These are phyloP conservation scores for Aspergillus tubingensis DNA, from an alignment of 2,329 filamentous ascomycete species.

Conservation along the genomic window DNA sequence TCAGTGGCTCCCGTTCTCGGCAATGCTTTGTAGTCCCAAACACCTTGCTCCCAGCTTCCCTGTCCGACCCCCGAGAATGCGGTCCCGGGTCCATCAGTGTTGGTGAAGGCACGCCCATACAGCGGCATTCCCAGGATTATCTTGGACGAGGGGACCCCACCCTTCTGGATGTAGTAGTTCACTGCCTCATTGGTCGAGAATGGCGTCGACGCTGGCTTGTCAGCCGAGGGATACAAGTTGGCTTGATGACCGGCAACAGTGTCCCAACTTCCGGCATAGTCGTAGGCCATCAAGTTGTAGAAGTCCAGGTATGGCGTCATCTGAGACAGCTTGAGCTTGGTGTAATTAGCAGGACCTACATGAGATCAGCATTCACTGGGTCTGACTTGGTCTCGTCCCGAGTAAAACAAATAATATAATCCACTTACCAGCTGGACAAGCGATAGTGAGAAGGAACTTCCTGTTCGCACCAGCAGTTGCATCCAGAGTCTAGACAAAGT, in stretches of 20 bases:
- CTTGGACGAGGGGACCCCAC: conserved; percentile 65
- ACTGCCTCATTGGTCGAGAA: conserved; percentile 75
- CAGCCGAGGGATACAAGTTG: conserved; percentile 66
- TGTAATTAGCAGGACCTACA: conserved; percentile 44
- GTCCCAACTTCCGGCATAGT: conserved; percentile 84
- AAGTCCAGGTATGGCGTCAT: conserved; percentile 55
- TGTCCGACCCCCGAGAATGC: conserved; percentile 73
- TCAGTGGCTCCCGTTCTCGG: conserved; percentile 69
- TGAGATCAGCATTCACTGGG: neutral
- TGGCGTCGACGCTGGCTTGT: conserved; percentile 69
- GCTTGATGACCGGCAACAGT: conserved; percentile 72
- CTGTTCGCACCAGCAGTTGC: conserved; percentile 41
- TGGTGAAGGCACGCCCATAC: conserved; percentile 85
- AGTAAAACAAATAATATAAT: neutral
- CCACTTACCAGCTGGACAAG: conserved; percentile 48
- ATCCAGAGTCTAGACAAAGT: conserved; percentile 36
- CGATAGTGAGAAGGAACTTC: conserved; percentile 53
- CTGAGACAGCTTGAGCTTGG: conserved; percentile 43
- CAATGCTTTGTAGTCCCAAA: conserved; percentile 86
- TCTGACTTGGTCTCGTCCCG: neutral
- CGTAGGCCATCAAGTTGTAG: conserved; percentile 74
- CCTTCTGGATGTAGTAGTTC: conserved; percentile 65
- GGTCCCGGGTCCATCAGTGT: conserved; percentile 73
- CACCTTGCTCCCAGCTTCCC: conserved; percentile 76
- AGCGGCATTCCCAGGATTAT: conserved; percentile 92